These are phyloP conservation scores for Tetrastigma voinierianum DNA, from an alignment of 164 flowering plant species.

Conservation along the genomic window DNA sequence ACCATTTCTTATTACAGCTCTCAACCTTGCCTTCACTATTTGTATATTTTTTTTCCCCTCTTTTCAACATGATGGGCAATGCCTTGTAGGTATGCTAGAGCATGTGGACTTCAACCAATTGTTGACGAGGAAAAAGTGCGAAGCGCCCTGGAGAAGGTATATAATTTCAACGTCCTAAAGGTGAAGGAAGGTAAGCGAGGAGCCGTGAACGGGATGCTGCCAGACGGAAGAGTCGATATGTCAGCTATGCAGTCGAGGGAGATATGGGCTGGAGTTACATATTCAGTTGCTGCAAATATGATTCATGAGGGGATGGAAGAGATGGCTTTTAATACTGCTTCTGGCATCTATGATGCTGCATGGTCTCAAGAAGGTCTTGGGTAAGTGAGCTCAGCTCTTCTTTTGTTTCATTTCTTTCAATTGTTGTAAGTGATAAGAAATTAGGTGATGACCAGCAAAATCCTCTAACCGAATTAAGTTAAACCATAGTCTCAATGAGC, in stretches of 20 bases:
- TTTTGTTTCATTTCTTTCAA: neutral
- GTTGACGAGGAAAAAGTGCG: slow-evolving; percentile 59
- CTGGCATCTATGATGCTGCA: slow-evolving; percentile 24
- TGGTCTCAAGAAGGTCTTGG: slow-evolving; percentile 27
- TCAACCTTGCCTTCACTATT: neutral
- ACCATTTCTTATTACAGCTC: too few species aligned
- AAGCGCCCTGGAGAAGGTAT: slow-evolving; percentile 60
- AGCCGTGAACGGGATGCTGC: slow-evolving; percentile 27
- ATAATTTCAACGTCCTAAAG: slow-evolving; percentile 67
- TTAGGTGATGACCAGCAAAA: too few species aligned
- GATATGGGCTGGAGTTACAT: slow-evolving; percentile 34
- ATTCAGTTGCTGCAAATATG: slow-evolving; percentile 31
- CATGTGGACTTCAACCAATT: slow-evolving; percentile 72
- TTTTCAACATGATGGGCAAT: neutral
- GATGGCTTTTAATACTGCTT: slow-evolving; percentile 24
- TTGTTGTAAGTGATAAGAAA: neutral
- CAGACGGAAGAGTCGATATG: slow-evolving; percentile 29
- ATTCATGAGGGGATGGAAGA: slow-evolving; percentile 25
- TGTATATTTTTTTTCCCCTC: neutral
- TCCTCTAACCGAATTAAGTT: too few species aligned
- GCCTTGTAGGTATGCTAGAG: slow-evolving; percentile 72
- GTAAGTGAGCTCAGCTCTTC: slow-evolving; percentile 1
- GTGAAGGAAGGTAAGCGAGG: slow-evolving; percentile 65
- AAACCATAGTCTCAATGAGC: too few species aligned
- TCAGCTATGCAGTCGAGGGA: slow-evolving; percentile 27